Evolutionary conservation across 169 alveolate genomes (phyloP).

Genomic region (Cryptosporidium felis): DNA sequence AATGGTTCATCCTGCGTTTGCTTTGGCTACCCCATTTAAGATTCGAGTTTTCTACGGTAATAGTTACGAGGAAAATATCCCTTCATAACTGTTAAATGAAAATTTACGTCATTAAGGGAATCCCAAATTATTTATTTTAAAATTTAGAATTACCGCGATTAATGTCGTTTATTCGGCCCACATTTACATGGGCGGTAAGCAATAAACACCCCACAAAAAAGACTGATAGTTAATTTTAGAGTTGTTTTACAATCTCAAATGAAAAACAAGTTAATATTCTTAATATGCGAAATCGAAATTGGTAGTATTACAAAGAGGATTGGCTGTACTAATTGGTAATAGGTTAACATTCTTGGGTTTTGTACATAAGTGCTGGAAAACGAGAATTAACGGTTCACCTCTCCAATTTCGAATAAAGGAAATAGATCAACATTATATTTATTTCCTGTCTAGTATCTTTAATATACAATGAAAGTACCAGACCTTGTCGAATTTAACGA

Average conservation of each 20-base stretch:
- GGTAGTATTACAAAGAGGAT: neutral
- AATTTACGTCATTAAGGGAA: neutral
- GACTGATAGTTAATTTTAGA: neutral
- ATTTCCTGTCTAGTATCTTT: neutral
- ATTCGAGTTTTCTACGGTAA: neutral
- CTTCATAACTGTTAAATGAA: neutral
- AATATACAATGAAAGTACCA: neutral
- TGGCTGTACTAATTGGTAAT: neutral
- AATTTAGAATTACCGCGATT: neutral
- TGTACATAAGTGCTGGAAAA: no score
- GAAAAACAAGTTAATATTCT: neutral
- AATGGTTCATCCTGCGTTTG: conserved; percentile 64
- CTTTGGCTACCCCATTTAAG: conserved; percentile 55
- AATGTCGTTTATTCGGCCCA: conserved; percentile 46
- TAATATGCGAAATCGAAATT: neutral
- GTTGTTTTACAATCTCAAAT: neutral
- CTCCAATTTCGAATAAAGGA: no score
- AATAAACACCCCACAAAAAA: conserved; percentile 47
- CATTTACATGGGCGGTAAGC: conserved; percentile 71
- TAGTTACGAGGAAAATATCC: no score
- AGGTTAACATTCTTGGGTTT: no score
- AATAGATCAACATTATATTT: no score
- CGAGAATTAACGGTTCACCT: no score
- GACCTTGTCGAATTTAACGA: neutral
- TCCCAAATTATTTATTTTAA: neutral